Base-by-base conservation (phyloP, 805 yeast genomes). In the Saccharomycopsis javanensis region DNA sequence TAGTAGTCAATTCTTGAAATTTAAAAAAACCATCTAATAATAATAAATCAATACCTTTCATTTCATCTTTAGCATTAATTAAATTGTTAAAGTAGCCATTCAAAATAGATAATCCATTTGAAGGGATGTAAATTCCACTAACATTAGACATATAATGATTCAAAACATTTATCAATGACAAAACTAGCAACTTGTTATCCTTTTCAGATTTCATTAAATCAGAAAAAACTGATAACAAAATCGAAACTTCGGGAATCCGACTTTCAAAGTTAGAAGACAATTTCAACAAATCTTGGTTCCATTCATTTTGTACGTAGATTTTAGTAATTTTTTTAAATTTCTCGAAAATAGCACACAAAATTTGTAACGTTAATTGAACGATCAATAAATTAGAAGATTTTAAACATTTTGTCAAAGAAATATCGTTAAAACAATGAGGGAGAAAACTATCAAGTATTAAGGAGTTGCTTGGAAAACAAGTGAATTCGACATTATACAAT, bases 381-480 rank as follows among this genome's bases (percentile, higher is more conserved):
- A 89, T 74, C 15, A 90, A 67, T 2, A 71, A 66, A 1, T 71
- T 64, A 0, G 79, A 79, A 16, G 76, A 71, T 51, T 76, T 76
- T 35, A 92, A 68, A 57, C 86, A 78, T 60, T 82, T 85, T 1
- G 77, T 72, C 52, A 91, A 69, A 0, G 85, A 74, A 1, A 75
- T 57, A 62, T 81, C 79, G 1, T 85, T 78, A 16, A 90, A 64
- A 0, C 88, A 80, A 0, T 82, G 71, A 3, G 96, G 94, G 5
- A 85, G 68, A 5, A 87, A 75, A 46, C 75, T 73, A 59, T 87
- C 90, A 30, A 77, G 64, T 0, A 84, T 72, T 1, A 72, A 63
- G 1, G 66, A 53, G 28, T 64, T 63, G 0, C 70, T 64, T 42
- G 80, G 83, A 11, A 64, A 61, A 5, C 55, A 53, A 13, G 62